phyloP scores from a whole-genome alignment of 2,329 filamentous ascomycete species.

The Onygena corvina region DNA sequence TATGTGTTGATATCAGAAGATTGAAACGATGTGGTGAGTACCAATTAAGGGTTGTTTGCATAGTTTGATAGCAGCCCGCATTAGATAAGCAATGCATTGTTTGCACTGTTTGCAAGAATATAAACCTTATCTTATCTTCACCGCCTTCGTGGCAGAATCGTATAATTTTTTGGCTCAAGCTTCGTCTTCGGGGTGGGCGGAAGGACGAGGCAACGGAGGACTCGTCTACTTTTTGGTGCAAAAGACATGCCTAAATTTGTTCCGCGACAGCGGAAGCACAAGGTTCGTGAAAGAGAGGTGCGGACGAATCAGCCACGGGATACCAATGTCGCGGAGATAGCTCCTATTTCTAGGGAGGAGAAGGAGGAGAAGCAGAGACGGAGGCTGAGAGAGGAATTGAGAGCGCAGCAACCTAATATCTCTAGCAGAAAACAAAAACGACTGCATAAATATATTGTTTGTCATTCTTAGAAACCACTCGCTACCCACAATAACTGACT shows the following conservation, averaged over 20 bases:
- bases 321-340: conserved; percentile 32
- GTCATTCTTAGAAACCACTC: conserved; percentile 18
- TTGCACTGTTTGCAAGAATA: not conserved
- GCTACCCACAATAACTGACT: not conserved
- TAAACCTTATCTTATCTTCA: conserved; percentile 6
- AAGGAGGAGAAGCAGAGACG: conserved; percentile 43
- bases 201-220: not conserved
- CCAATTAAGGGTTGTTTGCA: no score
- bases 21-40: no score
- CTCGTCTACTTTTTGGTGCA: not conserved
- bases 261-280: conserved; percentile 48
- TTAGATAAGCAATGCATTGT: no score
- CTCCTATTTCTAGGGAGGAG: conserved; percentile 40
- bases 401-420: conserved; percentile 44
- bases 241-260: conserved; percentile 39
- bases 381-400: conserved; percentile 43
- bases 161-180: conserved; percentile 4
- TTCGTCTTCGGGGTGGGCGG: not conserved
- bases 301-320: conserved; percentile 31
- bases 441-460: conserved; percentile 55
- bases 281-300: conserved; percentile 28
- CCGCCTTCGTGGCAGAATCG: conserved; percentile 17
- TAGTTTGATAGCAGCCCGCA: no score
- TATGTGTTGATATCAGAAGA: not conserved
- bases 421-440: conserved; percentile 56